Base-by-base conservation (phyloP, 352 stramenopile species). In the Globisporangium sylvaticum region DNA sequence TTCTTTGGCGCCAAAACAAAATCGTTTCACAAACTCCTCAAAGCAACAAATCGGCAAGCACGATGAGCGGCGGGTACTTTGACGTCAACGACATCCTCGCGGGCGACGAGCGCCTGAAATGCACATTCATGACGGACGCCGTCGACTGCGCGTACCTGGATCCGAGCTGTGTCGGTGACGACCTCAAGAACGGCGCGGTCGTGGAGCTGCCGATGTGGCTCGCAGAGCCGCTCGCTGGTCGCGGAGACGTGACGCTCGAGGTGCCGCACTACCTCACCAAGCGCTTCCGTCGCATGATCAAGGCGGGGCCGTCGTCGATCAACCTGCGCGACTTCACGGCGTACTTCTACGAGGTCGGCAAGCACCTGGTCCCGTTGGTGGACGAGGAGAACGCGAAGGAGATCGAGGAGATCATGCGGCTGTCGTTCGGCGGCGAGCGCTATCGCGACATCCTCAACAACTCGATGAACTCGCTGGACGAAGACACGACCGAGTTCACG, bases 401-500 rank as follows among this genome's bases (percentile, higher is more conserved):
- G 60, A 88, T 94, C 44, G 80, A 92, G 50, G 83, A 92, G 71
- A 92, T 95, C 70, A 59, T 95, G 75, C 81, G 84, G 0, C 72
- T 93, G 37, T 83, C 82, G 22, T 92, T 90, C 57, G 79, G 83
- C 53, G 85, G 87, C 27, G 85, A 95, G 66, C 80, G 87, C 18
- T 95, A 90, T 72, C 79, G 83, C 39, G 74, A 79, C 32, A 77
- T 95, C 24, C 74, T 95, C 62, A 92, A 95, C 75, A 91, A 94
- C 65, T 80, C 83, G 29, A 92, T 94, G 87, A 92, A 87, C 72
- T 80, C 85, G 50, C 67, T 92, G 72, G 75, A 92, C 58, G 85
- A 93, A 71, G 87, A 95, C 77, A 92, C 83, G 62, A 92, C 86
- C 59, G 86, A 92, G 76, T 90, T 94, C 62, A 94, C 84, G 29